These are phyloP conservation scores for Aspergillus mulundensis DNA, from an alignment of 495 filamentous ascomycete genomes.

Conservation along the genomic window DNA sequence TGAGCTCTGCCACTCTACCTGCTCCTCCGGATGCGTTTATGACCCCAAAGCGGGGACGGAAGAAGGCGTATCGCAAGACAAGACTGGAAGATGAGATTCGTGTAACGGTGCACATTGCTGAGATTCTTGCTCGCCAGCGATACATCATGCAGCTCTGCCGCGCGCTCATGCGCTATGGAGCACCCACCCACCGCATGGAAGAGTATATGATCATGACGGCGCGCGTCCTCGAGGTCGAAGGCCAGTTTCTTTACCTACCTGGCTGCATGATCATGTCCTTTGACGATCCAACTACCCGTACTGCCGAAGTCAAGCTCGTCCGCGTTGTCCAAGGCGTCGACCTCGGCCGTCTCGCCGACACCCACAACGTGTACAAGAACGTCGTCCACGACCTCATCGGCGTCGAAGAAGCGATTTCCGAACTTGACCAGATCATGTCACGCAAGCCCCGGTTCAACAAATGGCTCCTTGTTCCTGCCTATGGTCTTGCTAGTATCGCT, in stretches of 20 bases:
- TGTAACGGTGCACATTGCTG: conserved; percentile 84
- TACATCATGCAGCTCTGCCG: conserved; percentile 86
- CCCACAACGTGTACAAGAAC: conserved; percentile 88
- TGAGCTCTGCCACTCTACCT: conserved; percentile 34
- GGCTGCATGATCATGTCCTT: conserved; percentile 96
- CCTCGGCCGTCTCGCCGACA: conserved; percentile 77
- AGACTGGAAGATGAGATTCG: conserved; percentile 62
- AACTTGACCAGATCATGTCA: conserved; percentile 64
- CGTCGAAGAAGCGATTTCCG: conserved; percentile 75
- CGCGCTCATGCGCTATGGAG: conserved; percentile 81
- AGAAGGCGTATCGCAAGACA: conserved; percentile 33
- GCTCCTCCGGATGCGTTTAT: conserved; percentile 26
- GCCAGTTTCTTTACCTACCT: conserved; percentile 87
- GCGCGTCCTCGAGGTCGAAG: conserved; percentile 80
- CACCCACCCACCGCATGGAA: conserved; percentile 74
- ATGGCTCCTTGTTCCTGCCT: conserved; percentile 72
- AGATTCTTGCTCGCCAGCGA: conserved; percentile 76
- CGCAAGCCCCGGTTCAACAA: conserved; percentile 61
- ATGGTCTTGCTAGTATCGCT: conserved; percentile 72
- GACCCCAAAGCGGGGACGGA: conserved; percentile 30
- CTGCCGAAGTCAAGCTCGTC: conserved; percentile 88
- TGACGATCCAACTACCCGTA: conserved; percentile 84
- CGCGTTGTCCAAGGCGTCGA: conserved; percentile 74
- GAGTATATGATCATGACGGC: conserved; percentile 91
- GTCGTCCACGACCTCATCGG: conserved; percentile 84